Evolutionary conservation across 371 early-diverging fungal genomes (phyloP), one percentile per base, ranked within the genome.

Genomic region (Lichtheimia corymbifera): DNA sequence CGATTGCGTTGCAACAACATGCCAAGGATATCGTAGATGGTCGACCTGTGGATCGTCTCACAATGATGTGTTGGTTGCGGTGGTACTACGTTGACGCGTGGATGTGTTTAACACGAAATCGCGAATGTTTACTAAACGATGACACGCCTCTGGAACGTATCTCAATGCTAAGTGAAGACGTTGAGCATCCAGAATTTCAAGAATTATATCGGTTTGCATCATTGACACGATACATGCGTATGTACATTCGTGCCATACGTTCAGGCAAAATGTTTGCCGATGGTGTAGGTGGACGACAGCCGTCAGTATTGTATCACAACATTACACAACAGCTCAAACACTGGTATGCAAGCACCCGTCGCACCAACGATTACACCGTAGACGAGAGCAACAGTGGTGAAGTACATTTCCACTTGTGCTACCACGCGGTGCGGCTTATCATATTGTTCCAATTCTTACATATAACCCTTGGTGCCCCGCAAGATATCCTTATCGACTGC

Each of bases 41-140:
- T 17, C 12, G 50, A 13, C 57, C 61, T 1, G 6, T 64, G 20
- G 60, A 65, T 44, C 45, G 65, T 12, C 44, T 56, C 1, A 64
- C 62, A 2, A 25, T 68, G 28, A 54, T 58, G 24, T 72, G 72
- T 43, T 80, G 68, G 68, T 60, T 65, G 22, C 68, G 77, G 2
- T 77, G 80, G 80, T 80, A 80, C 53, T 80, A 80, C 41, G 61
- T 77, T 17, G 80, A 77, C 52, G 73, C 80, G 0, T 80, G 80
- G 80, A 70, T 77, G 67, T 66, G 72, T n/a, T 53, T 80, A 4
- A 72, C 73, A 1, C 27, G 70, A 18, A 67, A 72, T 49, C 64
- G 76, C 20, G 76, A 73, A 12, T 75, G 75, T 41, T 66, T 75
- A 1, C 20, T 80, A 5, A 68, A 73, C 0, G 73, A 75, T 28